Conservation (phyloP, 495 filamentous ascomycete genomes). For the Penicillium cataractarum region DNA sequence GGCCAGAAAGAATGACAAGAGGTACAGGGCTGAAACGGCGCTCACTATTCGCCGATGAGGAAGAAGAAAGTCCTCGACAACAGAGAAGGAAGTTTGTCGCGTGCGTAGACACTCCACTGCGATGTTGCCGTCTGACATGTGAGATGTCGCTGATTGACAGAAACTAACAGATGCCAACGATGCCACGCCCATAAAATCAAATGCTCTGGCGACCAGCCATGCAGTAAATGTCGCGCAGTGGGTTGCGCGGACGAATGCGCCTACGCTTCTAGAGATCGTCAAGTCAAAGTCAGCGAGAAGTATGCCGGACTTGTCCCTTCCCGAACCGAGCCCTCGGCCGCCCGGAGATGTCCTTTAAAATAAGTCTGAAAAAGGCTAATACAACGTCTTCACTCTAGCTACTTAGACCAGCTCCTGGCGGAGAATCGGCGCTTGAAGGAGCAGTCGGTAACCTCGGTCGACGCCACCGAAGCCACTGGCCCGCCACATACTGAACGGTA, state of each 20-base stretch:
- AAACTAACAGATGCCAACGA: constrained; percentile 43
- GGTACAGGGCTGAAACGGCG: constrained; percentile 22
- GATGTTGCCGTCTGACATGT: neutral
- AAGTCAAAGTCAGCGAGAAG: constrained; percentile 51
- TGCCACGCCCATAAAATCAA: constrained; percentile 53
- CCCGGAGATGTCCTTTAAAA: neutral
- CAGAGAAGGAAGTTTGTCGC: constrained; percentile 46
- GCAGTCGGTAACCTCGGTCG: constrained; percentile 39
- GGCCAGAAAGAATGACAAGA: constrained; percentile 23
- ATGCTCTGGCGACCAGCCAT: constrained; percentile 48
- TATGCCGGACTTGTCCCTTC: constrained; percentile 19
- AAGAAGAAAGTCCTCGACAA: constrained; percentile 12
- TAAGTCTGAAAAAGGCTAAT: neutral
- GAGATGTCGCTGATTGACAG: constrained; percentile 8
- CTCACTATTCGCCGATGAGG: constrained; percentile 17
- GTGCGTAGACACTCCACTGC: constrained; percentile 22
- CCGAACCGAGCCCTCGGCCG: neutral
- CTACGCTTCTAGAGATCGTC: constrained; percentile 45
- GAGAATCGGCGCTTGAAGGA: constrained; percentile 47
- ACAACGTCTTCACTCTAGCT: constrained; percentile 25
- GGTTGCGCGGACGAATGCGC: constrained; percentile 44
- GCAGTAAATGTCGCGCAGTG: constrained; percentile 42
- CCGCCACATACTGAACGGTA: constrained; percentile 22
- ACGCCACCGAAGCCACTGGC: constrained; percentile 31
- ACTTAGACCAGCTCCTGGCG: constrained; percentile 39